A percentile compares a stretch with the other conserved stretches of the same genome.
Evolutionary conservation across 805 yeast genomes (phyloP).

Genomic region (Candida yuanshanica): DNA sequence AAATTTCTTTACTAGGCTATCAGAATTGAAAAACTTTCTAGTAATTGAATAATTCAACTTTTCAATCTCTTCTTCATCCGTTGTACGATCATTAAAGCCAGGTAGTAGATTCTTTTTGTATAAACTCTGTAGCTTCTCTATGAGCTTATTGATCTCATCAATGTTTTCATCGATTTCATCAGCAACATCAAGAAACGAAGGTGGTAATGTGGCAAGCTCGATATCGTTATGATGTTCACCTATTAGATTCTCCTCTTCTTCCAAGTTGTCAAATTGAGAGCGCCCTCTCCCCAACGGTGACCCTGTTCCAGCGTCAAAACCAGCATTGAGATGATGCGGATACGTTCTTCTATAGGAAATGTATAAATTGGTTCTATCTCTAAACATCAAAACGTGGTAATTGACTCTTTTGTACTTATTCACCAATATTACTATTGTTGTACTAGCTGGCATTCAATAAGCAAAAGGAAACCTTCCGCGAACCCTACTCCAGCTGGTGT

Average conservation of each 20-base stretch:
- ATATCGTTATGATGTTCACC: slow-evolving; percentile 31
- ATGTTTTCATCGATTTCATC: slow-evolving; percentile 64
- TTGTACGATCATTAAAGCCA: slow-evolving; percentile 75
- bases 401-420: too few species aligned
- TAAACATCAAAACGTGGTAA: too few species aligned
- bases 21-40: slow-evolving; percentile 70
- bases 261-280: slow-evolving; percentile 22
- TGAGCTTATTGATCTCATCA: slow-evolving; percentile 42
- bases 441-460: too few species aligned
- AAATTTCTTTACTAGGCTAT: slow-evolving; percentile 65
- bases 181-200: slow-evolving; percentile 70
- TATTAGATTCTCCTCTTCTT: slow-evolving; percentile 27
- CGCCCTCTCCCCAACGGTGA: slow-evolving; percentile 8
- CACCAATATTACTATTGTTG: too few species aligned
- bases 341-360: slow-evolving; percentile 85
- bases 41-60: slow-evolving; percentile 70
- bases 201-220: slow-evolving; percentile 66
- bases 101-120: slow-evolving; percentile 84
- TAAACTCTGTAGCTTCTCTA: slow-evolving; percentile 56
- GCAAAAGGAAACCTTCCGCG: too few species aligned
- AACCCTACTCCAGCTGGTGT: too few species aligned
- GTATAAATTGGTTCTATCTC: slow-evolving; percentile 92
- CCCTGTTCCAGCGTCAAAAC: slow-evolving; percentile 21
- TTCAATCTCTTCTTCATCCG: slow-evolving; percentile 75
- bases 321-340: slow-evolving; percentile 48